A percentile compares a stretch with the other conserved stretches of the same genome.
These are phyloP conservation scores for Xylaria sp. DNA, from an alignment of 2,329 filamentous ascomycete genomes.

Conservation along the genomic window DNA sequence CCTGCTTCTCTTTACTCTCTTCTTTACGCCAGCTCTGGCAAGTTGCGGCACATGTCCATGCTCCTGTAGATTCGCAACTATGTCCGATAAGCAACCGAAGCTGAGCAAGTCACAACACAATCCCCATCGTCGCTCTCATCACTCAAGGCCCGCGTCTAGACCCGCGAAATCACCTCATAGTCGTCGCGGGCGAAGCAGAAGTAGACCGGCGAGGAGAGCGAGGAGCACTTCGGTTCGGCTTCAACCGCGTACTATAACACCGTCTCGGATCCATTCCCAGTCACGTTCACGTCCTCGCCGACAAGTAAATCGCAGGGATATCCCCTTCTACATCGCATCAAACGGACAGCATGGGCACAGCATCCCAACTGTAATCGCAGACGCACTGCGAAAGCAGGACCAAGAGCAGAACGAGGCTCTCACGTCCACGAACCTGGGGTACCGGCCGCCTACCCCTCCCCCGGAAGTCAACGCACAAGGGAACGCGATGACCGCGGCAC, in stretches of 20 bases:
- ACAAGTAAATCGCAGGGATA: conserved; percentile 15
- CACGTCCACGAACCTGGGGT: conserved; percentile 1
- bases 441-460: conserved; percentile 23
- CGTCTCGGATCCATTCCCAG: conserved; percentile 14
- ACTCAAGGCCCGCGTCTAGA: neutral
- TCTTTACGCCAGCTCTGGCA: neutral
- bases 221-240: conserved; percentile 27
- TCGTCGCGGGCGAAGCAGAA: conserved; percentile 28
- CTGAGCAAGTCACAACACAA: conserved; percentile 20
- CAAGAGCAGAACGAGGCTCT: conserved; percentile 20
- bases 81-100: conserved; percentile 25
- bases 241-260: conserved; percentile 7
- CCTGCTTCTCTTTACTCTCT: neutral
- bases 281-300: conserved; percentile 25
- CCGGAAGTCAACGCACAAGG: conserved; percentile 12
- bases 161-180: conserved; percentile 13
- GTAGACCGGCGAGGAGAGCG: conserved; percentile 24
- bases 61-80: conserved; percentile 17
- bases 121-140: conserved; percentile 16
- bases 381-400: conserved; percentile 27
- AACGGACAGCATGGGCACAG: conserved; percentile 17
- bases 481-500: neutral
- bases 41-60: conserved; percentile 10
- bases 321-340: conserved; percentile 30
- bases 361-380: conserved; percentile 28